Evolutionary conservation across 768 basidiomycete genomes (phyloP).

Genomic region (Pleurotus giganteus): DNA sequence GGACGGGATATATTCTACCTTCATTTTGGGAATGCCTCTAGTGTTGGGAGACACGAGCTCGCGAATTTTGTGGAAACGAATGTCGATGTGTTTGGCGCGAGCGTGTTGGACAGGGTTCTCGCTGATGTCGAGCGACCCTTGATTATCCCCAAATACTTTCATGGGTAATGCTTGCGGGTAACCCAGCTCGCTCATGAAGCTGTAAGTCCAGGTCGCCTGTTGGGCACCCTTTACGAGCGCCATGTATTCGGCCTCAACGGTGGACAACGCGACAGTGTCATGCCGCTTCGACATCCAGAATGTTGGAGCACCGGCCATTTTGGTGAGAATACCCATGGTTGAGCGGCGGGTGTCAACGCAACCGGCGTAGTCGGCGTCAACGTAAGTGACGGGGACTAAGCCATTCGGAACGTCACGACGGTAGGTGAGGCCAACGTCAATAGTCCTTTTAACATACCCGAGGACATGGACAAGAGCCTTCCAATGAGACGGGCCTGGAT

Average conservation of each 20-base stretch:
- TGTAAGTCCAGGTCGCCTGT: slow-evolving; percentile 25
- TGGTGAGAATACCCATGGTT: slow-evolving; percentile 29
- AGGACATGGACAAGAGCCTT: neutral
- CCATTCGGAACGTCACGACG: neutral
- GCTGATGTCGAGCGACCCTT: slow-evolving; percentile 23
- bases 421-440: neutral
- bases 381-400: neutral
- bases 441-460: neutral
- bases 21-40: slow-evolving; percentile 9
- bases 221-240: slow-evolving; percentile 20
- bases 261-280: slow-evolving; percentile 29
- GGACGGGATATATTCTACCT: slow-evolving; percentile 22
- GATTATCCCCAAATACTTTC: slow-evolving; percentile 24
- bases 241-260: slow-evolving; percentile 36
- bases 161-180: slow-evolving; percentile 5
- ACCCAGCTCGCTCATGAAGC: slow-evolving; percentile 22
- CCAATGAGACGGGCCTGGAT: neutral
- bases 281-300: slow-evolving; percentile 34
- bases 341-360: slow-evolving; percentile 22
- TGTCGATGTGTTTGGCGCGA: slow-evolving; percentile 28
- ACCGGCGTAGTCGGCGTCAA: slow-evolving; percentile 22
- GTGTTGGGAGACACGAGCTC: slow-evolving; percentile 13
- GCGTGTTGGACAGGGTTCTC: slow-evolving; percentile 24
- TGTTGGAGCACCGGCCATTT: slow-evolving; percentile 26
- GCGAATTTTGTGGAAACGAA: slow-evolving; percentile 25